phyloP scores from a whole-genome alignment of 805 yeast genomes.

The Saccharomyces mikatae region DNA sequence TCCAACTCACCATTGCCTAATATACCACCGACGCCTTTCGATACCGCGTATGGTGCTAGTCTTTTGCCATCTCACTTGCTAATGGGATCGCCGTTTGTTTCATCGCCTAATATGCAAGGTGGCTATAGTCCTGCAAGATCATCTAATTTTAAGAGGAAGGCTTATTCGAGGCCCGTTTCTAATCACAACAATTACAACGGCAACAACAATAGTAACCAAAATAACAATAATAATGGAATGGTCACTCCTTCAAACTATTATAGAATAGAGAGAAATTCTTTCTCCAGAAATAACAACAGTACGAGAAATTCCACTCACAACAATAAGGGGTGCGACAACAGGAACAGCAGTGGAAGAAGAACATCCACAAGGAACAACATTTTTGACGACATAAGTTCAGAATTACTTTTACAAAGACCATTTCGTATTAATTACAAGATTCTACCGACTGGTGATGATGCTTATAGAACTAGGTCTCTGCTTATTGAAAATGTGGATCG shows the following conservation, averaged over 20 bases:
- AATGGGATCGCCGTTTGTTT: slow-evolving; percentile 50
- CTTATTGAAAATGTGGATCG: slow-evolving; percentile 22
- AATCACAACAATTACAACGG: background rate
- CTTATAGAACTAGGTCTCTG: slow-evolving; percentile 27
- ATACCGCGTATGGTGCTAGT: slow-evolving; percentile 49
- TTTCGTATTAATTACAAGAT: slow-evolving; percentile 18
- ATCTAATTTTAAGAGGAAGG: background rate
- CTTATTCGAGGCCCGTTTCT: background rate
- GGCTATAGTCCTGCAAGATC: background rate
- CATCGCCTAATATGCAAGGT: slow-evolving; percentile 29
- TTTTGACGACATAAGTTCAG: background rate
- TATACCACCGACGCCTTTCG: slow-evolving; percentile 49
- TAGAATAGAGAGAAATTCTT: background rate
- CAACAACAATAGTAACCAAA: slow-evolving; percentile 2
- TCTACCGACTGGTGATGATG: slow-evolving; percentile 28
- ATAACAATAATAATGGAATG: background rate
- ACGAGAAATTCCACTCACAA: background rate
- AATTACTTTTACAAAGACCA: slow-evolving; percentile 10
- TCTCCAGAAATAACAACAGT: background rate
- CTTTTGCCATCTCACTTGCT: slow-evolving; percentile 57
- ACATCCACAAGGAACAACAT: background rate
- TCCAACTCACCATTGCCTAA: slow-evolving; percentile 15
- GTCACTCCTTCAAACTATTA: background rate
- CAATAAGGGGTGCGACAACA: background rate
- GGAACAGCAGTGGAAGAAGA: background rate